These are phyloP conservation scores for Candida sp. DNA, from an alignment of 1,139 yeast species.

Conservation along the genomic window DNA sequence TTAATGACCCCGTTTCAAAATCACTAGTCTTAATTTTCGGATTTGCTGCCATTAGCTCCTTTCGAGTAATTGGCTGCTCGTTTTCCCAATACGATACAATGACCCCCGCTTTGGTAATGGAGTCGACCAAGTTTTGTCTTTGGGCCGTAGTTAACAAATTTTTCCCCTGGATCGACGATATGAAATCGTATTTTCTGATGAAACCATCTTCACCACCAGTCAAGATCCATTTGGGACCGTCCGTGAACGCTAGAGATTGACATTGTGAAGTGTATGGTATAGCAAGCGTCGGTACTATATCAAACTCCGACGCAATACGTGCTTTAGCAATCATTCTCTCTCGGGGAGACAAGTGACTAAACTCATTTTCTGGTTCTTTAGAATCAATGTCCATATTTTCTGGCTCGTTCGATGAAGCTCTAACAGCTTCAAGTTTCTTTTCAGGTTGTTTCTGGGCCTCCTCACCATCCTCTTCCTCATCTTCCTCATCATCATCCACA, in stretches of 20 bases:
- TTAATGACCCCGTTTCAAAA: slow-evolving; percentile 35
- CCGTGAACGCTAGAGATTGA: slow-evolving; percentile 74
- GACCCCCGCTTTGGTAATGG: slow-evolving; percentile 82
- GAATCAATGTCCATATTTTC: slow-evolving; percentile 18
- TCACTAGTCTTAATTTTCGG: slow-evolving; percentile 44
- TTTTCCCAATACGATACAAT: slow-evolving; percentile 91
- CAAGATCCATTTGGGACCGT: slow-evolving; percentile 83
- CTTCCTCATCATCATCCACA: slow-evolving; percentile 10
- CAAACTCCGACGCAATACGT: slow-evolving; percentile 45
- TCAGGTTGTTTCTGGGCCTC: slow-evolving; percentile 6
- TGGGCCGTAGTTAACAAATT: slow-evolving; percentile 89
- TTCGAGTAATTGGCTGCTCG: slow-evolving; percentile 69
- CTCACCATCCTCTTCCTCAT: slow-evolving; percentile 12
- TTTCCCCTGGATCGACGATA: slow-evolving; percentile 86
- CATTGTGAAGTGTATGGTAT: slow-evolving; percentile 70
- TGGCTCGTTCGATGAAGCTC: background rate
- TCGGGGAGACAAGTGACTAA: slow-evolving; percentile 20
- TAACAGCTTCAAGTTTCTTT: slow-evolving; percentile 1
- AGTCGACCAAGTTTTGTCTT: slow-evolving; percentile 83
- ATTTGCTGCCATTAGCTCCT: slow-evolving; percentile 35
- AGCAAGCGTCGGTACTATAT: slow-evolving; percentile 67
- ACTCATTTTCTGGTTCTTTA: slow-evolving; percentile 8
- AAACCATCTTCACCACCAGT: slow-evolving; percentile 98
- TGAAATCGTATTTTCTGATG: slow-evolving; percentile 84
- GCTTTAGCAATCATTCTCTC: slow-evolving; percentile 41